Evolutionary conservation across 257 asterid genomes (phyloP), one percentile per base, ranked within the genome.

Genomic region (Solanum virginianum): DNA sequence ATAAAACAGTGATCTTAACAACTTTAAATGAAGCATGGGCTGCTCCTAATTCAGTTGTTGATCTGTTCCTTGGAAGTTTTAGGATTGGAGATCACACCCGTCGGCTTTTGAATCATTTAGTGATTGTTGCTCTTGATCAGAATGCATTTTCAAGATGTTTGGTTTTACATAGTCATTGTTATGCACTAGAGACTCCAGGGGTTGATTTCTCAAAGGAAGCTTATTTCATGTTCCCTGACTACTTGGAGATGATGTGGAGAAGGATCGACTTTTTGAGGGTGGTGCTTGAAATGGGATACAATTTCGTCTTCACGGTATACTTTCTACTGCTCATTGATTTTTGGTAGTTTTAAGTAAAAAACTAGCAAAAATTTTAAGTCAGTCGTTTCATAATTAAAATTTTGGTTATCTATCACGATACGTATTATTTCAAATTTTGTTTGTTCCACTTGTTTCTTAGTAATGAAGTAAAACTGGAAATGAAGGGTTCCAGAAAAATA

Each of bases 171-270:
- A 83, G 70, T 22, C 85, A 92, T 88, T 92, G 93, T 80, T 89
- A 87, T 36, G 84, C 80, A 36, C 89, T 92, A 16, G 84, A 83
- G 8, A 88, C 90, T n/a, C 71, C 86, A 18, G 89, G 84, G 3
- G 68, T 66, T 11, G 86, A 92, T 83, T 91, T 91, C 84, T 86
- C 94, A 10, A 85, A 88, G 5, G 89, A 87, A 88, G 92, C 91
- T 12, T 62, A 83, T 79, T 92, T 87, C 85, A 91, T 89, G 91
- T 66, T 87, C 11, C 84, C 82, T 9, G 86, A 56, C 55, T 92
- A 90, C 84, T 51, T 92, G 63, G 86, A 84, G 87, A 90, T 92
- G 92, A 89, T 92, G 94, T 91, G 95, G 94, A 87, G 89, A 81
- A 88, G 92, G 90, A 84, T 89, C 22, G 92, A 91, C 80, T 87